These are phyloP conservation scores for Pharnaceum exiguum DNA, from an alignment of 148 eudicot genomes.

Conservation along the genomic window DNA sequence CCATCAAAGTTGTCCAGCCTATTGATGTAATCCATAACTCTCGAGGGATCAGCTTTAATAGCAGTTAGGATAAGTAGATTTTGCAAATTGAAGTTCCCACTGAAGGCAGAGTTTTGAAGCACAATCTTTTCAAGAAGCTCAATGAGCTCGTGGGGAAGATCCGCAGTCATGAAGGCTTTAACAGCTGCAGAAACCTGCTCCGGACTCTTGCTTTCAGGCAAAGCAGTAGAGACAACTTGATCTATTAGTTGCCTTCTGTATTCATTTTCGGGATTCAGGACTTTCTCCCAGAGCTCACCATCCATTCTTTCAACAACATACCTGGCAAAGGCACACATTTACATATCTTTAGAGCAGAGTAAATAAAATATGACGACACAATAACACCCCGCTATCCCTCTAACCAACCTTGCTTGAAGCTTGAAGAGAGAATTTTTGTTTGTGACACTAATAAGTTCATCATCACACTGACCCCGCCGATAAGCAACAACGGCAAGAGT, in stretches of 20 bases:
- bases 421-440: constrained; percentile 92
- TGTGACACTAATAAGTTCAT: constrained; percentile 88
- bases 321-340: constrained; percentile 22
- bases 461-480: constrained; percentile 95
- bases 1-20: constrained; percentile 98
- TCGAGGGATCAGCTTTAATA: constrained; percentile 88
- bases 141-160: constrained; percentile 94
- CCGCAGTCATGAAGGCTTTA: constrained; percentile 98
- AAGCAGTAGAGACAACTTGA: constrained; percentile 97
- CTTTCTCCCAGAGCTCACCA: constrained; percentile 90
- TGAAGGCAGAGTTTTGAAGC: constrained; percentile 96
- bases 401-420: constrained; percentile 74
- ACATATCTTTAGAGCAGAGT: neutral
- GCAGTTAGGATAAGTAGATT: constrained; percentile 97
- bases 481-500: constrained; percentile 98
- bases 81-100: constrained; percentile 94
- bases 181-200: constrained; percentile 99
- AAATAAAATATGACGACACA: neutral
- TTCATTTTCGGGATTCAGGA: constrained; percentile 86
- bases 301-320: constrained; percentile 98
- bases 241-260: constrained; percentile 91
- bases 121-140: constrained; percentile 97
- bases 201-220: constrained; percentile 99
- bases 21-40: constrained; percentile 94
- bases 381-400: neutral